A percentile compares a stretch with the other conserved stretches of the same genome.
These are phyloP conservation scores for Apiospora pterosperma DNA, from an alignment of 2,329 filamentous ascomycete genomes.

Conservation along the genomic window DNA sequence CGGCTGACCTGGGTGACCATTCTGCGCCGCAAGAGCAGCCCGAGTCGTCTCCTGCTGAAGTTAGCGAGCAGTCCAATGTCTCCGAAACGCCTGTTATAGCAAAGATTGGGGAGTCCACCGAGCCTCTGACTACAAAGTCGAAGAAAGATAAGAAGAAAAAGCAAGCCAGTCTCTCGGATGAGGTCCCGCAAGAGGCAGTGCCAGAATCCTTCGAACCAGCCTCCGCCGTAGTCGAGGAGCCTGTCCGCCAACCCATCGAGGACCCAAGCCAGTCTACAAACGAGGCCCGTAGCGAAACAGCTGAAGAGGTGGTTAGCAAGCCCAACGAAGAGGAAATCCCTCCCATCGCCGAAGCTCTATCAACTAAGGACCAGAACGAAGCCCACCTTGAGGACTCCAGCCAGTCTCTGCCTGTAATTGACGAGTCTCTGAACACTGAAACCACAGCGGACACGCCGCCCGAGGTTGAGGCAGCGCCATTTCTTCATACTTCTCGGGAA, in stretches of 20 bases:
- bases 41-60: neutral
- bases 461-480: neutral
- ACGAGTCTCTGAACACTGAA: neutral
- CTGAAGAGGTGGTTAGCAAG: too few species aligned
- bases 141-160: constrained; percentile 25
- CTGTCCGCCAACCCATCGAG: neutral
- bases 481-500: neutral
- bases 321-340: neutral
- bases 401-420: neutral
- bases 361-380: neutral
- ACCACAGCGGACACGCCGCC: neutral
- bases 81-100: too few species aligned
- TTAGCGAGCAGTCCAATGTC: neutral
- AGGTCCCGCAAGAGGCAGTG: neutral
- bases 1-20: neutral
- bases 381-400: neutral
- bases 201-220: neutral
- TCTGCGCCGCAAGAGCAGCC: neutral
- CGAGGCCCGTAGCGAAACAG: neutral
- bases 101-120: too few species aligned
- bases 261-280: neutral
- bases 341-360: neutral
- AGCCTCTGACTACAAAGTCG: constrained; percentile 16
- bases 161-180: constrained; percentile 3
- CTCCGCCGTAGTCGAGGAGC: neutral